Evolutionary conservation across 78 protist species (phyloP).

Genomic region (Dictyostelium firmibasis): DNA sequence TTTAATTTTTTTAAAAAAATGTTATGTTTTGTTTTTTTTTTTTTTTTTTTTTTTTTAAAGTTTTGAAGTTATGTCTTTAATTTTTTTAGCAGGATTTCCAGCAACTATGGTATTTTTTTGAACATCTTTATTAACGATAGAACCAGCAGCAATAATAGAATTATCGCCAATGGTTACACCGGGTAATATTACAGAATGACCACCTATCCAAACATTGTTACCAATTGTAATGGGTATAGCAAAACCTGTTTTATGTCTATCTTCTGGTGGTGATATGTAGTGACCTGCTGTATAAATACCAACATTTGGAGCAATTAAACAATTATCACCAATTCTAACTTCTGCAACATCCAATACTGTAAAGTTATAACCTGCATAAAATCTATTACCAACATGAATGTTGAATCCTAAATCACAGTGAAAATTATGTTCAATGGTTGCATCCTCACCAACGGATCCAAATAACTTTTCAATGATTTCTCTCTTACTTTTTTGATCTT

Average conservation of each 20-base stretch:
- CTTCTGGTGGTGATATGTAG: slow-evolving; percentile 7
- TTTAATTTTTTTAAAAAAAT: too few relatives aligned
- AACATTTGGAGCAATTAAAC: slow-evolving; percentile 80
- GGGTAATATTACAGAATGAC: slow-evolving; percentile 30
- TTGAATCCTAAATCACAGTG: slow-evolving; percentile 83
- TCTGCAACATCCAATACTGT: background rate
- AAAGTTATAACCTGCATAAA: slow-evolving; percentile 64
- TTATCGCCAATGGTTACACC: slow-evolving; percentile 81
- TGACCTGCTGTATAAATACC: slow-evolving; percentile 84
- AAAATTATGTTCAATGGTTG: slow-evolving; percentile 63
- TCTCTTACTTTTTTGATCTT: background rate
- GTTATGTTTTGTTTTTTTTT: too few relatives aligned
- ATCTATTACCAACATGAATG: slow-evolving; percentile 40
- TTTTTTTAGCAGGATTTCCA: slow-evolving; percentile 54
- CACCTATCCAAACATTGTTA: slow-evolving; percentile 79
- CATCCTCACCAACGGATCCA: background rate
- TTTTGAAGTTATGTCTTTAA: background rate
- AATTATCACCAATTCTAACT: slow-evolving; percentile 61
- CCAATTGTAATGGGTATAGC: slow-evolving; percentile 68
- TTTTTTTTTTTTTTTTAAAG: background rate
- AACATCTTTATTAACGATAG: slow-evolving; percentile 79
- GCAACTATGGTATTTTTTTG: slow-evolving; percentile 50
- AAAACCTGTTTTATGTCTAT: background rate
- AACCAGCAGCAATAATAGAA: slow-evolving; percentile 71
- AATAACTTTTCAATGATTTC: background rate